Evolutionary conservation across 352 stramenopile genomes (phyloP).

Genomic region (Phytophthora agathidicida): DNA sequence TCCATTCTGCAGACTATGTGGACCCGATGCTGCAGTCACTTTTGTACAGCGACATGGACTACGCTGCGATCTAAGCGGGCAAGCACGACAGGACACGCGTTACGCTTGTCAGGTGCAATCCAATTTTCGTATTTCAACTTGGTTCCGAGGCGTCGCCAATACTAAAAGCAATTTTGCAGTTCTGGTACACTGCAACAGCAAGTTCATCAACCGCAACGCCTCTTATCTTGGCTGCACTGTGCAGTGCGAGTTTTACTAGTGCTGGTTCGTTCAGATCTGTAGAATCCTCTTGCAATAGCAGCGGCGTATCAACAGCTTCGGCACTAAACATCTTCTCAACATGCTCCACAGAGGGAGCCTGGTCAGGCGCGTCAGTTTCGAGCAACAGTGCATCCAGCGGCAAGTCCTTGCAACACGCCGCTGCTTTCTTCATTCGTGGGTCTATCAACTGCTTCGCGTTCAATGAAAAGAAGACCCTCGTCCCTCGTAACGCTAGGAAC

Average conservation of each 20-base stretch:
- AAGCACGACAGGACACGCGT: background rate
- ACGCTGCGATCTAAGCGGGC: slow-evolving; percentile 63
- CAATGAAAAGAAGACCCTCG: slow-evolving; percentile 75
- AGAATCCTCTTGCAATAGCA: slow-evolving; percentile 24
- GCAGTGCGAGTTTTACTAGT: slow-evolving; percentile 57
- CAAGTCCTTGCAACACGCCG: slow-evolving; percentile 41
- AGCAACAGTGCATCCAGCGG: slow-evolving; percentile 60
- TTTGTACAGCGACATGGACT: slow-evolving; percentile 76
- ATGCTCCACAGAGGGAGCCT: slow-evolving; percentile 40
- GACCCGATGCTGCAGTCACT: slow-evolving; percentile 64
- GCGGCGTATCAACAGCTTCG: background rate
- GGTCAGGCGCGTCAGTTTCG: slow-evolving; percentile 80
- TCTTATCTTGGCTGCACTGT: slow-evolving; percentile 45
- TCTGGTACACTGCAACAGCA: slow-evolving; percentile 42
- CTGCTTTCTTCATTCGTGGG: slow-evolving; percentile 42
- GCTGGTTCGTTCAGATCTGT: slow-evolving; percentile 55
- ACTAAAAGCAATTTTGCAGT: slow-evolving; percentile 45
- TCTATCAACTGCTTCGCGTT: slow-evolving; percentile 73
- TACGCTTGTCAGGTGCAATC: slow-evolving; percentile 2
- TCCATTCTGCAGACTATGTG: slow-evolving; percentile 19
- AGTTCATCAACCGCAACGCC: slow-evolving; percentile 40
- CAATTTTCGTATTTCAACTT: slow-evolving; percentile 14
- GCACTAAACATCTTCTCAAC: slow-evolving; percentile 17
- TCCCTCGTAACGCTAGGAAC: slow-evolving; percentile 49
- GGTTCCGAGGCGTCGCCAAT: slow-evolving; percentile 11